phyloP scores from a whole-genome alignment of 106 monocot genomes.

The Phalaenopsis aphrodite region DNA sequence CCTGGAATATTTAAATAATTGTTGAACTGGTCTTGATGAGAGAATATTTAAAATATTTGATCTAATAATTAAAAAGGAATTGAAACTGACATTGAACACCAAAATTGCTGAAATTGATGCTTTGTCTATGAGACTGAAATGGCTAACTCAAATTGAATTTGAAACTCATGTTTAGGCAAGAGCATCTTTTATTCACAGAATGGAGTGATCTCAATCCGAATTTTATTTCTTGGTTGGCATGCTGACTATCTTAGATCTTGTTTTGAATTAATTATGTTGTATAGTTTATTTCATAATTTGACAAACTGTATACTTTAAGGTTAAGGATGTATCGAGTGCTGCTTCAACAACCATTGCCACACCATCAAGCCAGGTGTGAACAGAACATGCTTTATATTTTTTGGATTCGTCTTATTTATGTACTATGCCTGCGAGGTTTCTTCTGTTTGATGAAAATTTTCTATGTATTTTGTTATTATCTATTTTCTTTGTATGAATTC shows the following conservation, averaged over 20 bases:
- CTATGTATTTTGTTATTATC: not conserved
- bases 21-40: too few species aligned
- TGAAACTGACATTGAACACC: not conserved
- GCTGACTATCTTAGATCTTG: not conserved
- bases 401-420: not conserved
- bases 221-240: not conserved
- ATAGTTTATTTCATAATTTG: not conserved
- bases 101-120: not conserved
- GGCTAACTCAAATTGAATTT: not conserved
- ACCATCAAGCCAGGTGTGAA: constrained; percentile 48
- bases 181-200: not conserved
- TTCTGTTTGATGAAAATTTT: not conserved
- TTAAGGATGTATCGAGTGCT: constrained; percentile 48
- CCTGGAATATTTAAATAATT: too few species aligned
- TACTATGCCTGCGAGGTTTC: not conserved
- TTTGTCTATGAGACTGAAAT: not conserved
- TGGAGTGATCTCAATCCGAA: not conserved
- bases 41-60: too few species aligned
- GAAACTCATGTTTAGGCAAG: not conserved
- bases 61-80: too few species aligned
- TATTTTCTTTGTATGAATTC: not conserved
- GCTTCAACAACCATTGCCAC: constrained; percentile 22
- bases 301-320: constrained; percentile 26
- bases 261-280: not conserved
- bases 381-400: not conserved